Evolutionary conservation across 805 yeast genomes (phyloP), one percentile per base, ranked within the genome.

Genomic region (Pichia nanzhaoensis): DNA sequence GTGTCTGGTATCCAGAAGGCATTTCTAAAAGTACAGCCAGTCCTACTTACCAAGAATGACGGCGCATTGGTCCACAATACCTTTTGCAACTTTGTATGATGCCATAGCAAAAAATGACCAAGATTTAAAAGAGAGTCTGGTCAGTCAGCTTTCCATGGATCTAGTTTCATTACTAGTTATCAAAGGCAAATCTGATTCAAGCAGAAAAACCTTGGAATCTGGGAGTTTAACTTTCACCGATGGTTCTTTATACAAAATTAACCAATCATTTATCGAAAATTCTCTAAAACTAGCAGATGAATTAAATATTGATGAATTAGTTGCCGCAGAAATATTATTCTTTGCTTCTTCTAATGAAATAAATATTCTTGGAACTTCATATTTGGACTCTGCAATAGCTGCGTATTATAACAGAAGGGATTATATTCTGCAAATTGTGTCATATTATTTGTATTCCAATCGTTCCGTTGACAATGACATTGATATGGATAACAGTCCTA

Each of bases 281-380:
- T 74, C 88, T 1, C 68, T 79, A 4, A 68, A 69, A 20, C 56
- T 84, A 16, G 67, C 90, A 0, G 85, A 80, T 51, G 79, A 78
- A 33, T 69, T 91, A 42, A 70, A 84, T 41, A 67, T 91, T 42
- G 95, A 91, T 61, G 97, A 91, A 59, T 42, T 84, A 24, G 69
- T 75, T 2, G 75, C 86, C 1, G 93, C 95, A 1, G 85, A 88
- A 56, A 58, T 86, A 22, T 69, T 90, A 2, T 74, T 66, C 41
- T 60, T 63, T 48, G 74, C 88, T 3, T 59, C 60, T 20, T 66
- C 55, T 42, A 60, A 55, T 48, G 64, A 56, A 54, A 40, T 48
- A 8, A 44, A 49, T 6, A 65, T 65, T 10, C 67, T 75, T 21
- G 83, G 84, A 1, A 66, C 71, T 0, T 65, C 70, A 2, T 59